Evolutionary conservation across 2,329 filamentous ascomycete species (phyloP), one percentile per base, ranked within the genome.

Genomic region (Arthrocladium fulminans): DNA sequence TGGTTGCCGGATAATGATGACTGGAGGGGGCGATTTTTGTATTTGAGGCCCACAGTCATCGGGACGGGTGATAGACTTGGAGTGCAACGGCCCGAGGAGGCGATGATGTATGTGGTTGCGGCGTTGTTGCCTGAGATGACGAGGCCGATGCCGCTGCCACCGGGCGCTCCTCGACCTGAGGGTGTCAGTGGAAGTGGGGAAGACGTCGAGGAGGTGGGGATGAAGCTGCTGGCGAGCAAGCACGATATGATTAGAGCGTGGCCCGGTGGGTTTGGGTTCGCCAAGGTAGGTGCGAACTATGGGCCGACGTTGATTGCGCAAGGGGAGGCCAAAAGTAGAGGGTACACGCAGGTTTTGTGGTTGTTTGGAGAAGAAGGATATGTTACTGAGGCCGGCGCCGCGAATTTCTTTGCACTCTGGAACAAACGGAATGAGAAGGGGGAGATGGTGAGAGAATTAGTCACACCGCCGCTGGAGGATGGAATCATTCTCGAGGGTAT

Each of bases 251-350:
- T 94, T 50, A 83, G 89, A 56, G 88, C 89, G 10, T 96, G 89
- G 89, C 88, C 87, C 17, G 89, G 89, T 52, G 89, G 90, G 8
- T 94, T 94, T 65, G 89, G 89, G 1, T 89, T 84, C 62, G 88
- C 88, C 52, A 96, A 96, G 70, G 79, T 96, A 27, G 89, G 89
- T 47, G 89, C 89, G 52, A 96, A 95, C 73, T 96, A 95, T 66
- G 89, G 89, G 0, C 89, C 89, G 15, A 83, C 79, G 17, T 74
- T 96, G 47, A 74, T 87, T 47, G 86, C 87, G 2, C 88, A 88
- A 42, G 75, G 76, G 15, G 84, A 89, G 65, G 89, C 89, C 2
- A 72, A 81, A 48, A 71, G 70, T 9, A 70, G 77, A 34, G 89
- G 90, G 0, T 96, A 81, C 67, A 79, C 90, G 62, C 90, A 96